Evolutionary conservation across 148 eudicot species (phyloP).

Genomic region (Fagopyrum esculentum): DNA sequence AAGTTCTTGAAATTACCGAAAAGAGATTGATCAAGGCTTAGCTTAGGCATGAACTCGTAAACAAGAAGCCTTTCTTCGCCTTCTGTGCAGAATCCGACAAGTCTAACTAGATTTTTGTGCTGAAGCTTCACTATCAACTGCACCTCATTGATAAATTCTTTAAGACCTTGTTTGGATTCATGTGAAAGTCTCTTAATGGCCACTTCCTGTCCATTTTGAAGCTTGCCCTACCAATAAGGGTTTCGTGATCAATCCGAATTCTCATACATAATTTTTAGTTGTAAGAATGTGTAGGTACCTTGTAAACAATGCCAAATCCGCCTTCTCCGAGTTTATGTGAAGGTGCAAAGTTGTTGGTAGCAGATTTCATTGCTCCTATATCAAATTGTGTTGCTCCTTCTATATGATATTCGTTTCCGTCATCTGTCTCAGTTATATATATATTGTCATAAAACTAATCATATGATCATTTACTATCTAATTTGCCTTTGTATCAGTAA

Average conservation of each 20-base stretch:
- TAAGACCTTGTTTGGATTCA: constrained; percentile 40
- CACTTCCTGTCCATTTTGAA: constrained; percentile 28
- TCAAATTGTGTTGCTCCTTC: too few species aligned
- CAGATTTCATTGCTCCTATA: too few species aligned
- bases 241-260: background rate
- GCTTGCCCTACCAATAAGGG: constrained; percentile 19
- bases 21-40: constrained; percentile 35
- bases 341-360: too few species aligned
- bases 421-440: too few species aligned
- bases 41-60: constrained; percentile 49
- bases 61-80: constrained; percentile 38
- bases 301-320: constrained; percentile 10
- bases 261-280: background rate
- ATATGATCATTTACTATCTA: too few species aligned
- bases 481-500: too few species aligned
- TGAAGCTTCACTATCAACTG: constrained; percentile 43
- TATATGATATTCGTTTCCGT: too few species aligned
- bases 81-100: constrained; percentile 45
- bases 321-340: too few species aligned
- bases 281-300: constrained; percentile 18
- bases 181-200: constrained; percentile 48
- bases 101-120: constrained; percentile 48
- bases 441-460: too few species aligned
- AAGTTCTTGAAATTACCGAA: constrained; percentile 23
- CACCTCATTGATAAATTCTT: constrained; percentile 52